Evolutionary conservation across 148 eudicot genomes (phyloP).

Genomic region (Silene conica): DNA sequence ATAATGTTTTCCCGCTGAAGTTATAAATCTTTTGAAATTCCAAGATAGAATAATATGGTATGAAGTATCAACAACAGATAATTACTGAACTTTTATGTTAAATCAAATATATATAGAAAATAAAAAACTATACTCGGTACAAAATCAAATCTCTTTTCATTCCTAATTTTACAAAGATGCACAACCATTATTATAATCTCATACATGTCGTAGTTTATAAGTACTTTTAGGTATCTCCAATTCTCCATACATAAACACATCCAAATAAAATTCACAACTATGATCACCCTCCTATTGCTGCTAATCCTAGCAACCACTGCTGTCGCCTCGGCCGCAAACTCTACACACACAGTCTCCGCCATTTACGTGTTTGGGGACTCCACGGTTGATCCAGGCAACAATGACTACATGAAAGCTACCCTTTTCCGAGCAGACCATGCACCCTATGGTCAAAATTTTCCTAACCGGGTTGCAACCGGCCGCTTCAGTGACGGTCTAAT

Average conservation of each 20-base stretch:
- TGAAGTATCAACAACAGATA: background rate
- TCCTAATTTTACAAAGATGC: background rate
- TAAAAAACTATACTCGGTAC: too few species aligned
- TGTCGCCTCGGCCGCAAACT: background rate
- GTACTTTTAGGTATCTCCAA: background rate
- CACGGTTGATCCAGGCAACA: slow-evolving; percentile 43
- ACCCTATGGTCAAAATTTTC: slow-evolving; percentile 34
- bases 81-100: background rate
- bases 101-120: background rate
- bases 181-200: background rate
- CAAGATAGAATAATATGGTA: too few species aligned
- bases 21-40: too few species aligned
- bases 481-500: slow-evolving; percentile 39
- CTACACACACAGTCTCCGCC: slow-evolving; percentile 20
- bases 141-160: background rate
- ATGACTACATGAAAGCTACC: slow-evolving; percentile 22
- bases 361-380: slow-evolving; percentile 42
- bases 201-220: background rate
- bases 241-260: background rate
- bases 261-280: background rate
- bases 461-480: slow-evolving; percentile 30
- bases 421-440: slow-evolving; percentile 27
- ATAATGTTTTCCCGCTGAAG: too few species aligned
- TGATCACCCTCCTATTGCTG: background rate
- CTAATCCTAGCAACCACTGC: slow-evolving; percentile 9